Evolutionary conservation across 441 rosid genomes (phyloP).

Genomic region (Brassica hybrid): DNA sequence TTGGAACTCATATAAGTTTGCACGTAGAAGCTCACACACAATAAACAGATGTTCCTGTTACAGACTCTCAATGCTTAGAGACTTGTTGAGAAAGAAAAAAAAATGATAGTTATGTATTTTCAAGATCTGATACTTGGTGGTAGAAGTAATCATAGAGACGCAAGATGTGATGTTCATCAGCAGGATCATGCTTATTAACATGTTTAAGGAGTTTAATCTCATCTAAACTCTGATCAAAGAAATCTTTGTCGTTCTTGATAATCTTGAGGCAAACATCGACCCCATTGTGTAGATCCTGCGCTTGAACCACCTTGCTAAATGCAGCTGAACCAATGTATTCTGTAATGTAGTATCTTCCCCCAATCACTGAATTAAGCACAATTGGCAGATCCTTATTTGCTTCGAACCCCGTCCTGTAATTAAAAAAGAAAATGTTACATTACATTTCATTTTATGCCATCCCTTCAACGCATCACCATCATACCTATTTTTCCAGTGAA

Average conservation of each 20-base stretch:
- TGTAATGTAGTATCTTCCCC: slow-evolving; percentile 86
- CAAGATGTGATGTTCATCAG: slow-evolving; percentile 76
- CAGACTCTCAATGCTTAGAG: background rate
- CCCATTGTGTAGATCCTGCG: slow-evolving; percentile 77
- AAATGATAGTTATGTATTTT: background rate
- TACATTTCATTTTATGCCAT: background rate
- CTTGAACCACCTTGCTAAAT: slow-evolving; percentile 92
- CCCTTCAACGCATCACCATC: background rate
- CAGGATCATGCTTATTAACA: slow-evolving; percentile 87
- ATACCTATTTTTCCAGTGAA: slow-evolving; percentile 94
- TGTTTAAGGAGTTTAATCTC: slow-evolving; percentile 94
- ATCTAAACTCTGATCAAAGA: slow-evolving; percentile 95
- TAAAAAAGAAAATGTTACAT: background rate
- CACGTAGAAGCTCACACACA: slow-evolving; percentile 89
- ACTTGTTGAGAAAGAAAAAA: background rate
- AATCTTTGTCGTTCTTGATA: slow-evolving; percentile 94
- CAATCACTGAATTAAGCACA: slow-evolving; percentile 71
- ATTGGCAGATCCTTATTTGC: slow-evolving; percentile 85
- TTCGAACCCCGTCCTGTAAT: slow-evolving; percentile 93
- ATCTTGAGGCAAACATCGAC: slow-evolving; percentile 88
- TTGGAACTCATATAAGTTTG: slow-evolving; percentile 90
- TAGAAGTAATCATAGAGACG: slow-evolving; percentile 96
- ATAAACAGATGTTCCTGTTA: slow-evolving; percentile 93
- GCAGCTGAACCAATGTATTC: slow-evolving; percentile 97
- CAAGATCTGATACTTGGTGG: slow-evolving; percentile 59